A percentile compares a stretch with the other conserved stretches of the same genome.
These are phyloP conservation scores for Beauveria medogensis DNA, from an alignment of 2,329 filamentous ascomycete species.

Conservation along the genomic window DNA sequence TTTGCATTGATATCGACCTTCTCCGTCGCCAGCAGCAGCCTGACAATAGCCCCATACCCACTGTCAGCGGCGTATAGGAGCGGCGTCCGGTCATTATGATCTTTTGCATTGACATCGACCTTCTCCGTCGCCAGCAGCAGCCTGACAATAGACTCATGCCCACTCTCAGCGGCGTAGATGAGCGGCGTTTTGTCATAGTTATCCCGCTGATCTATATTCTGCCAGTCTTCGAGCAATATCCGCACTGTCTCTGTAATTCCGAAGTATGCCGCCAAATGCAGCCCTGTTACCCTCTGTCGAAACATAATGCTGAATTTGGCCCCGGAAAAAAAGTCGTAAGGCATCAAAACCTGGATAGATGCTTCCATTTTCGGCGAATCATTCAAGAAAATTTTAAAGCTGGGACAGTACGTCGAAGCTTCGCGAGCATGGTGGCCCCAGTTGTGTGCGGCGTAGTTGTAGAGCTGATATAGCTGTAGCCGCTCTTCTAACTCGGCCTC, in stretches of 20 bases:
- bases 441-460: slow-evolving; percentile 8
- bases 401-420: neutral
- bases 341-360: no score
- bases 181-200: neutral
- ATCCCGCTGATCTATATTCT: neutral
- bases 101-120: neutral
- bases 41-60: no score
- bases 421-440: slow-evolving; percentile 13
- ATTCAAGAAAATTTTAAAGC: accelerated
- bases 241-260: neutral
- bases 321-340: no score
- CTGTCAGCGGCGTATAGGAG: no score
- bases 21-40: neutral
- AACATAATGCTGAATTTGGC: no score
- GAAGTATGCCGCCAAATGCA: neutral
- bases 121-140: neutral
- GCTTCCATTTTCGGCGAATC: neutral
- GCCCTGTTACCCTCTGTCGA: no score
- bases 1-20: neutral
- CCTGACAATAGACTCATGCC: neutral
- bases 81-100: neutral
- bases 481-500: neutral
- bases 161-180: neutral
- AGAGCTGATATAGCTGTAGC: slow-evolving; percentile 2
- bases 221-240: neutral